Base-by-base conservation (phyloP, 257 asterid genomes). In the Fraxinus americana region DNA sequence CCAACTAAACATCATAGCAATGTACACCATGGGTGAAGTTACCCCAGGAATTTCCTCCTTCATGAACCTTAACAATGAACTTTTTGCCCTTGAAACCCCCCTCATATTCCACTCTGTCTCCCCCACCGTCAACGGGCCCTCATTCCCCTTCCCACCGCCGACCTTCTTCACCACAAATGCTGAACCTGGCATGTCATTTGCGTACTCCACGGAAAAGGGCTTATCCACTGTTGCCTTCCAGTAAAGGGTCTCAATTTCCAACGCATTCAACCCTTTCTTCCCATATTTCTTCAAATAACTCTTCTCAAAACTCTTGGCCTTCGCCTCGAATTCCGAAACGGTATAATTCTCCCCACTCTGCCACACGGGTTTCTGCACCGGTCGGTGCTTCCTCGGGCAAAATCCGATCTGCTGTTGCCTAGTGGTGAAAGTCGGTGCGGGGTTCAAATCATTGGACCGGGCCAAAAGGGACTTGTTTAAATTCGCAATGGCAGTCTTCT, bases 1-100 rank as follows among this genome's bases (percentile, higher is more conserved):
- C 99, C 99, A 96, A 76, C 99, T 96, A 84, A 96, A 93, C 96
- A 96, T 87, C 99, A 96, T 96, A 16, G 99, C 99, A 77, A 96
- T 85, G 82, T 96, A 96, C 78, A 96, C 96, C 99, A 96, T 96
- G 0, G 99, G 99, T 1, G 99, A 96, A 45, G 98, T 96, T 27
- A 96, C 99, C 32, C 99, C 99, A 0, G 99, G 97, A 39, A 96
- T 96, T 78, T 96, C 99, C 90, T 96, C 97, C 91, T 92, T 96
- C 99, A 96, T 96, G 78, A 92, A 96, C 92, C 88, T 96, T 87
- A 96, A 81, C 82, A 93, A 79, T 1, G 98, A 96, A 41, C 92
- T 83, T 82, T 81, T 90, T 30, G 91, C 94, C 92, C 99, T 96
- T 30, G 99, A 92, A 48, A 92, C 94, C 11, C 89, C 90, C 85